phyloP scores from a whole-genome alignment of 177 flowering plant species.

The Telopea speciosissima region DNA sequence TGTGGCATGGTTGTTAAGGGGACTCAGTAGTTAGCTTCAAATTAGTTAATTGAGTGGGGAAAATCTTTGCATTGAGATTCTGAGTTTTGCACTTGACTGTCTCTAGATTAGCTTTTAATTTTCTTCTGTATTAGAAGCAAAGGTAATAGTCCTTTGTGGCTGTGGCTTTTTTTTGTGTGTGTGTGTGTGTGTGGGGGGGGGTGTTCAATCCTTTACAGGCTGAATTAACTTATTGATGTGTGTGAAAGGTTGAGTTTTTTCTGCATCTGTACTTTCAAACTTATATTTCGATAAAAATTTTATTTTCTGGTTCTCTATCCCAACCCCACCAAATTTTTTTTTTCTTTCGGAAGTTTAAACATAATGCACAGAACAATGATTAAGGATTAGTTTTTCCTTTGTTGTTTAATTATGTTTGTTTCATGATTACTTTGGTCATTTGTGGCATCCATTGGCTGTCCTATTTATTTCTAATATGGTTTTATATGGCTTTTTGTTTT shows the following conservation, averaged over 20 bases:
- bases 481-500: background rate
- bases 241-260: too few species aligned
- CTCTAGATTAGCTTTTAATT: background rate
- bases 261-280: too few species aligned
- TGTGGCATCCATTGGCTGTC: background rate
- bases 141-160: too few species aligned
- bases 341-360: background rate
- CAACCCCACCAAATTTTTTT: too few species aligned
- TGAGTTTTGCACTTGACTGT: background rate
- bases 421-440: background rate
- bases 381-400: too few species aligned
- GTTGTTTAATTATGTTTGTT: background rate
- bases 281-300: too few species aligned
- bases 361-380: background rate
- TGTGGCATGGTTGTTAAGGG: background rate
- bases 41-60: too few species aligned
- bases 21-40: background rate
- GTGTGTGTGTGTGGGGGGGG: too few species aligned
- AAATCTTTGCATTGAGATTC: background rate
- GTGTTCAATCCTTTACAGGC: too few species aligned
- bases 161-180: too few species aligned
- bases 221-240: too few species aligned
- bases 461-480: background rate
- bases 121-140: background rate
- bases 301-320: too few species aligned